phyloP scores from a whole-genome alignment of 2,329 filamentous ascomycete genomes.

The Ceratocystis variospora region DNA sequence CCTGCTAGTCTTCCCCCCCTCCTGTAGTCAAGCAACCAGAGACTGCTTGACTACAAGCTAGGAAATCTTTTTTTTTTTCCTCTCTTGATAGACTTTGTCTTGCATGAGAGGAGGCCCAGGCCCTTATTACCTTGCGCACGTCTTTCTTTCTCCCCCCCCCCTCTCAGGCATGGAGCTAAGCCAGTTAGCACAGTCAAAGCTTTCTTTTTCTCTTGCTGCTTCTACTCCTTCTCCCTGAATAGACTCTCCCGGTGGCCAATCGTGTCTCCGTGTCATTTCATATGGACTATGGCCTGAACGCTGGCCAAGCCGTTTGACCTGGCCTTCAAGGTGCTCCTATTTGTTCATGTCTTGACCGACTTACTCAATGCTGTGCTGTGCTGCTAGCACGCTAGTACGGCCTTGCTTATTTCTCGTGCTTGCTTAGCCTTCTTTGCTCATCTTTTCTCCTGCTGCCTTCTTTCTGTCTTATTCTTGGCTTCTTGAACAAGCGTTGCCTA shows the following conservation, averaged over 20 bases:
- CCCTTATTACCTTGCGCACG: not conserved
- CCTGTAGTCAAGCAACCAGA: not conserved
- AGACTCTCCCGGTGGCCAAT: not conserved
- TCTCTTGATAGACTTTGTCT: not conserved
- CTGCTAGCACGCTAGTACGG: too few relatives aligned
- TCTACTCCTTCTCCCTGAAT: constrained; percentile 3
- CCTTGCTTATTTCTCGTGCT: not conserved
- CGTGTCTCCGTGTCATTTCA: not conserved
- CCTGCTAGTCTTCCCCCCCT: not conserved
- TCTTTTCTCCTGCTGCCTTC: not conserved
- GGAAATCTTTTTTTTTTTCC: too few relatives aligned
- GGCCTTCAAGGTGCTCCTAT: not conserved
- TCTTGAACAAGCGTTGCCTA: not conserved
- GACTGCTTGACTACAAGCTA: not conserved
- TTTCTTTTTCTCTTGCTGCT: constrained; percentile 4
- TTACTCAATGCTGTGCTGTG: not conserved
- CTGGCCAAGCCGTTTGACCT: not conserved
- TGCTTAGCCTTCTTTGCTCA: not conserved
- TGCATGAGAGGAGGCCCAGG: not conserved
- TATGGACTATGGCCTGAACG: not conserved
- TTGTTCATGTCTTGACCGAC: not conserved
- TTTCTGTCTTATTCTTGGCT: not conserved
- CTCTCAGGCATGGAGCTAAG: not conserved
- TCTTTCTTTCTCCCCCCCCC: not conserved
- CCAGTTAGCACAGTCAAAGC: not conserved